Percentiles rank a stretch among this genome's conserved stretches.
Conservation (phyloP, 2,329 filamentous ascomycete species). For the Ascochyta fabae region DNA sequence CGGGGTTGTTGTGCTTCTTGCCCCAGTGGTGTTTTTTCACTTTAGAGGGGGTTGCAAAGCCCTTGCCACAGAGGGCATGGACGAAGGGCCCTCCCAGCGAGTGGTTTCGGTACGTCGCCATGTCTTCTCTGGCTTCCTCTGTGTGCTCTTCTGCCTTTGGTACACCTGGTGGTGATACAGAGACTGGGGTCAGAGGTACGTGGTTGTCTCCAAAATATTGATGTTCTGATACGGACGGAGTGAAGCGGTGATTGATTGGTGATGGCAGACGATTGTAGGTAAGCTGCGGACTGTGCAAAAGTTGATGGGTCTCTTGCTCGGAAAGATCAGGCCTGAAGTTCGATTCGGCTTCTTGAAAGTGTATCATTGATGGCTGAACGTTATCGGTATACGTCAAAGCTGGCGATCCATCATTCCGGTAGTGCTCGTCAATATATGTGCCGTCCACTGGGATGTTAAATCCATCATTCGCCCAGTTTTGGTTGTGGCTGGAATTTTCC, state of each 20-base stretch:
- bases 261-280: background rate
- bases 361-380: background rate
- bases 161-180: background rate
- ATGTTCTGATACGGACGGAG: background rate
- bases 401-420: background rate
- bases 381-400: background rate
- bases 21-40: constrained; percentile 48
- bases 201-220: background rate
- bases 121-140: background rate
- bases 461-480: background rate
- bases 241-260: background rate
- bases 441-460: background rate
- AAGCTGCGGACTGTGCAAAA: background rate
- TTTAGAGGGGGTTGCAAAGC: constrained; percentile 28
- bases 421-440: background rate
- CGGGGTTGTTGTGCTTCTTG: constrained; percentile 25
- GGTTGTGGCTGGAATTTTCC: background rate
- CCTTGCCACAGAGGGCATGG: constrained; percentile 40
- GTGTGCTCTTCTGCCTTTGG: background rate
- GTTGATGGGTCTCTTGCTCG: background rate
- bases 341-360: background rate
- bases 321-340: background rate
- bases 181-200: background rate
- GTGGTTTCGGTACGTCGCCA: background rate
- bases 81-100: constrained; percentile 23